Evolutionary conservation across 2,329 filamentous ascomycete species (phyloP).

Genomic region (Ascomycota sp.): DNA sequence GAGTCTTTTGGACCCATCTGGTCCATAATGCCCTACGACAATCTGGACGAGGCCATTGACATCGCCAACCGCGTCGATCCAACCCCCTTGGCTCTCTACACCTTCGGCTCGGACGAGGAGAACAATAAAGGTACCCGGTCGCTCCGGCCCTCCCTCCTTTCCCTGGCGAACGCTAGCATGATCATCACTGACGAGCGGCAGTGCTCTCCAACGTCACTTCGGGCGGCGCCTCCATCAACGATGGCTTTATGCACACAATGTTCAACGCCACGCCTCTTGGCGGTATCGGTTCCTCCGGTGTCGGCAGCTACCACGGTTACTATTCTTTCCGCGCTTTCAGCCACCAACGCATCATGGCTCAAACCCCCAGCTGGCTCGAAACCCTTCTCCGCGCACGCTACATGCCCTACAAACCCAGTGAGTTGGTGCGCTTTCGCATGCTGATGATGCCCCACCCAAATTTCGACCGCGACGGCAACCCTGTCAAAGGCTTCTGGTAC

Average conservation of each 20-base stretch:
- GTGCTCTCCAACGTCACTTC: slow-evolving; percentile 18
- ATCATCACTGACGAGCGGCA: slow-evolving; percentile 4
- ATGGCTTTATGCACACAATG: slow-evolving; percentile 20
- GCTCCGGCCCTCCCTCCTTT: too few species aligned
- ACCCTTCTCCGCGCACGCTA: slow-evolving; percentile 42
- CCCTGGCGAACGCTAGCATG: too few species aligned
- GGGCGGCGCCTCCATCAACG: slow-evolving; percentile 28
- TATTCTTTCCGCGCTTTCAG: slow-evolving; percentile 23
- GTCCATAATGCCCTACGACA: slow-evolving; percentile 53
- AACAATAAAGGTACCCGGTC: slow-evolving; percentile 38
- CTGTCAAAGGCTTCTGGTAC: slow-evolving; percentile 27
- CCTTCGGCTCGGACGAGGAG: slow-evolving; percentile 65
- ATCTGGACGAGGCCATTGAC: slow-evolving; percentile 65
- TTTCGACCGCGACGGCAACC: slow-evolving; percentile 38
- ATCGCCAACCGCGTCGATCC: slow-evolving; percentile 61
- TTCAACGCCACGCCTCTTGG: slow-evolving; percentile 23
- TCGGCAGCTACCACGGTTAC: slow-evolving; percentile 24
- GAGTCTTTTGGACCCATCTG: slow-evolving; percentile 92
- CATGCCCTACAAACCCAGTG: slow-evolving; percentile 31
- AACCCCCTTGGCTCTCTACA: slow-evolving; percentile 65
- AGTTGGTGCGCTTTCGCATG: slow-evolving; percentile 21
- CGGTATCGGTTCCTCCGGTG: slow-evolving; percentile 25
- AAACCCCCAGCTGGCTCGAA: slow-evolving; percentile 16
- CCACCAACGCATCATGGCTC: slow-evolving; percentile 16
- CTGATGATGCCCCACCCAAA: slow-evolving; percentile 26